phyloP scores from a whole-genome alignment of 73 alveolate species.

The Symbiodinium pilosum region DNA sequence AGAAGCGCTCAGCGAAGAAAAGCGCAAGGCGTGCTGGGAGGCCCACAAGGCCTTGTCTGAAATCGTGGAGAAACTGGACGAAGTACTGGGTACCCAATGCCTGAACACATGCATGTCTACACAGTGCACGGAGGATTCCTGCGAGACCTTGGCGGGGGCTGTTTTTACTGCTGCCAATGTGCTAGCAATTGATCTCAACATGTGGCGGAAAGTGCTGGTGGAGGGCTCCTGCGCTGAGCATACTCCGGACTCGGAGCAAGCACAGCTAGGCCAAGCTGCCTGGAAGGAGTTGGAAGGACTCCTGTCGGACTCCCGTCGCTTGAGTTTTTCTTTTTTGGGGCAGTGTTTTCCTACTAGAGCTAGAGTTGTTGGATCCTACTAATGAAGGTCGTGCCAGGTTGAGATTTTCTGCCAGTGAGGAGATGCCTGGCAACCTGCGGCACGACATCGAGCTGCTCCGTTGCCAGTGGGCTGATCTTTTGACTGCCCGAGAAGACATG shows the following conservation, averaged over 20 bases:
- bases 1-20: background rate
- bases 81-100: conserved; percentile 10
- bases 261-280: background rate
- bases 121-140: background rate
- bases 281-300: background rate
- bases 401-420: background rate
- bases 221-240: background rate
- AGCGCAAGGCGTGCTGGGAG: conserved; percentile 8
- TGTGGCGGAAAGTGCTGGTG: conserved; percentile 5
- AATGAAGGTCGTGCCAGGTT: too few relatives aligned
- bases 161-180: conserved; percentile 17
- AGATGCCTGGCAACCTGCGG: conserved; percentile 5
- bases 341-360: too few relatives aligned
- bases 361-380: too few relatives aligned
- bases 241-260: background rate
- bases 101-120: background rate
- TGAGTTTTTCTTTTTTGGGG: too few relatives aligned
- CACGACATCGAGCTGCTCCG: conserved; percentile 21
- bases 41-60: background rate
- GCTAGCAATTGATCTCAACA: conserved; percentile 51
- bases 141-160: conserved; percentile 12
- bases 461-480: conserved; percentile 59
- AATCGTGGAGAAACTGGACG: conserved; percentile 17
- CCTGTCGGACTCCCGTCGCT: background rate
- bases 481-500: conserved; percentile 80